phyloP scores from a whole-genome alignment of 352 stramenopile genomes.

The Phytopythium delawarense region DNA sequence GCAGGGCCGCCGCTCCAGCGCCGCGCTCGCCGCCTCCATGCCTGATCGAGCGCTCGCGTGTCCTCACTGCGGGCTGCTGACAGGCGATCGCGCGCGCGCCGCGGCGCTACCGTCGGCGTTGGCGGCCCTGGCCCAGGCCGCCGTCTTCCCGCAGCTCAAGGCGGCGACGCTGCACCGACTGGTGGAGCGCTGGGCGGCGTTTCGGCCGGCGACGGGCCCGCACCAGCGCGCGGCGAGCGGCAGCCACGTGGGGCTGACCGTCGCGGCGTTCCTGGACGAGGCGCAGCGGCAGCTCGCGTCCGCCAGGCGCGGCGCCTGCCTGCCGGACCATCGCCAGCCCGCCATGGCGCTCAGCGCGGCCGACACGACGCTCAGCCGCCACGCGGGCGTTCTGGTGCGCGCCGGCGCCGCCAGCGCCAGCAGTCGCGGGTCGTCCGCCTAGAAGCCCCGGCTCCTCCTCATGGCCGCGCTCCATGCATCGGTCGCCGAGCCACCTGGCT shows the following conservation, averaged over 20 bases:
- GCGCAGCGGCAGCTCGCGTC: constrained; percentile 42
- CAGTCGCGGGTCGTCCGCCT: constrained; percentile 1
- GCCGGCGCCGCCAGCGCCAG: neutral
- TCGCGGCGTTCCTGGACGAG: constrained; percentile 58
- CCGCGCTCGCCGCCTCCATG: constrained; percentile 14
- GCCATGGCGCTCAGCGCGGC: constrained; percentile 54
- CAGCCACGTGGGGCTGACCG: constrained; percentile 42
- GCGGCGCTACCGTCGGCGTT: constrained; percentile 27
- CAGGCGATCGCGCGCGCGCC: constrained; percentile 10
- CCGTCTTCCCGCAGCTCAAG: constrained; percentile 52
- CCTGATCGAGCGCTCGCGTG: constrained; percentile 29
- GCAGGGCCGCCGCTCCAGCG: constrained; percentile 47
- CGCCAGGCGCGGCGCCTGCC: constrained; percentile 44
- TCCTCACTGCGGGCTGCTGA: constrained; percentile 46
- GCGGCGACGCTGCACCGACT: constrained; percentile 53
- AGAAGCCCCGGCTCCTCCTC: neutral
- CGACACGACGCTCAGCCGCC: constrained; percentile 26
- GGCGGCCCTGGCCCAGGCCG: constrained; percentile 25
- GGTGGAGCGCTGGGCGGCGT: constrained; percentile 29
- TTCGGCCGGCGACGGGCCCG: constrained; percentile 2
- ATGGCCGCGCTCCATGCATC: no score
- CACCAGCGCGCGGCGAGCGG: constrained; percentile 7
- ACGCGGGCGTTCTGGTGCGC: constrained; percentile 4
- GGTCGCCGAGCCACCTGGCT: no score
- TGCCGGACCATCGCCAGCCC: constrained; percentile 30